phyloP scores from a whole-genome alignment of 169 alveolate species.

The Plasmodium vivax region DNA sequence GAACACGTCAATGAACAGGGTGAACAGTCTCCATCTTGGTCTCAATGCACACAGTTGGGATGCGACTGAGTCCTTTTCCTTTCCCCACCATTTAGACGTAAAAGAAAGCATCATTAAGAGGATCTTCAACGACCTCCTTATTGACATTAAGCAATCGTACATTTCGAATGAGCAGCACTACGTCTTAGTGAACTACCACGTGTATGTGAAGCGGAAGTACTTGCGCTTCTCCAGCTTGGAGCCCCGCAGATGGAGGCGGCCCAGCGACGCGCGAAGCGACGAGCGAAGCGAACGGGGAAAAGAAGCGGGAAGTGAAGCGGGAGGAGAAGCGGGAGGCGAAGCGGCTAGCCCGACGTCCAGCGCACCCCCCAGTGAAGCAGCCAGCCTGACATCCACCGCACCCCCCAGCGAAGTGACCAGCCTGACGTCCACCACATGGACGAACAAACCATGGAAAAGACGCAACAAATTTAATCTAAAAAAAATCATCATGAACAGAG shows the following conservation, averaged over 20 bases:
- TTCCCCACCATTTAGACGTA: slow-evolving; percentile 6
- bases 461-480: not conserved
- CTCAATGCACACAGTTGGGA: not conserved
- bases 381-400: too few species aligned
- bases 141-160: slow-evolving; percentile 54
- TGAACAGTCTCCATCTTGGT: not conserved
- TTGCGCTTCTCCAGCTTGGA: slow-evolving; percentile 35
- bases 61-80: not conserved
- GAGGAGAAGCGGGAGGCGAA: too few species aligned
- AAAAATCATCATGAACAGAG: slow-evolving; percentile 14
- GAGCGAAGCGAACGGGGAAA: too few species aligned
- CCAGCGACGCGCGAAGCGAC: not conserved
- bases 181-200: slow-evolving; percentile 34
- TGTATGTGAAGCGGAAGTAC: slow-evolving; percentile 23
- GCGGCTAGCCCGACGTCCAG: too few species aligned
- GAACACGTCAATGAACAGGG: slow-evolving; percentile 26
- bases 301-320: too few species aligned
- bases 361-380: too few species aligned
- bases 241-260: not conserved
- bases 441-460: not conserved
- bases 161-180: slow-evolving; percentile 46
- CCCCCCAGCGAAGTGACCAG: not conserved
- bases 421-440: not conserved
- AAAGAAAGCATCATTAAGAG: slow-evolving; percentile 21
- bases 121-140: slow-evolving; percentile 30